phyloP scores from a whole-genome alignment of 2,329 filamentous ascomycete species.

The Pestalotiopsis sp. region DNA sequence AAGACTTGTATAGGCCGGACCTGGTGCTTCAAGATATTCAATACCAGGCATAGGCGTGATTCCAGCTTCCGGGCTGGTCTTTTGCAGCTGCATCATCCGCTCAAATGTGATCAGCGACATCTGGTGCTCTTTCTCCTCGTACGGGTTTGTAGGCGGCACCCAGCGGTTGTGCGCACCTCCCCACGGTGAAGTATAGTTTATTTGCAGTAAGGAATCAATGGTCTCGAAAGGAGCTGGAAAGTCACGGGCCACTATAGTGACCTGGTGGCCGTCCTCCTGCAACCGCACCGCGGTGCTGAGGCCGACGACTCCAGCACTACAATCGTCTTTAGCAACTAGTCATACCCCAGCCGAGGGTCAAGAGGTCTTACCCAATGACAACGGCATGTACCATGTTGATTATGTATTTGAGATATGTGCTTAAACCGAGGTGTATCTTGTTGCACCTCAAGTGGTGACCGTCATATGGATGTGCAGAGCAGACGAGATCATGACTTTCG shows the following conservation, averaged over 20 bases:
- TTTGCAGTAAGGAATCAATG: constrained; percentile 38
- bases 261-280: constrained; percentile 39
- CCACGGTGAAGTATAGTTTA: constrained; percentile 61
- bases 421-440: background rate
- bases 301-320: constrained; percentile 56
- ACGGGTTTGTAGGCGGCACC: constrained; percentile 41
- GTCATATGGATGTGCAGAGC: background rate
- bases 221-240: constrained; percentile 51
- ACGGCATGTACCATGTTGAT: constrained; percentile 25
- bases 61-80: constrained; percentile 40
- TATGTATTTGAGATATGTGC: too few relatives aligned
- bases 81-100: constrained; percentile 39
- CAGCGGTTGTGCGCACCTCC: constrained; percentile 59
- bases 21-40: constrained; percentile 53
- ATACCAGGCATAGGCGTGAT: constrained; percentile 52
- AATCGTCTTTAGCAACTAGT: background rate
- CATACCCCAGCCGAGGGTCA: background rate
- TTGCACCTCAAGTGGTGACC: background rate
- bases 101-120: constrained; percentile 45
- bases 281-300: constrained; percentile 50
- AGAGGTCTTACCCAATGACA: constrained; percentile 28
- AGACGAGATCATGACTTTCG: background rate
- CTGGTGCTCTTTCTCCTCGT: constrained; percentile 42
- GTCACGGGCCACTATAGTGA: constrained; percentile 48
- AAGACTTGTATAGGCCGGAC: constrained; percentile 40